phyloP scores from a whole-genome alignment of 257 asterid species.

The Jasminum sambac region DNA sequence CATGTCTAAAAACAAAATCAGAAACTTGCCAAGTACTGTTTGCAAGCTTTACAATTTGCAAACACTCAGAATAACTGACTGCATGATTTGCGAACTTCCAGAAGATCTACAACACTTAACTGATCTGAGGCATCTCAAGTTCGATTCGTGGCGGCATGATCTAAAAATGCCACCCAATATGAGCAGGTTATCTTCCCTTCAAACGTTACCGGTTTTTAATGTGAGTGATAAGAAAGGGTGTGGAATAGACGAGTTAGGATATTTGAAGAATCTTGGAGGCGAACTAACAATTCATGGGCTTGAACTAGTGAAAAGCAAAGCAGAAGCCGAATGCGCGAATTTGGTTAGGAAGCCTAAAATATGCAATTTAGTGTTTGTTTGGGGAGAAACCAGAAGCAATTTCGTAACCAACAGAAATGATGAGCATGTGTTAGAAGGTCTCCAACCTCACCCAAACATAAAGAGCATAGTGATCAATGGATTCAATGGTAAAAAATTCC shows the following conservation, averaged over 20 bases:
- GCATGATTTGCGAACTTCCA: background rate
- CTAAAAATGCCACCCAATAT: constrained; percentile 14
- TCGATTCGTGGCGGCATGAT: background rate
- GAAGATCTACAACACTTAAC: constrained; percentile 7
- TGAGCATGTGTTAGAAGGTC: constrained; percentile 30
- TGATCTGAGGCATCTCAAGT: constrained; percentile 25
- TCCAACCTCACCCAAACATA: constrained; percentile 32
- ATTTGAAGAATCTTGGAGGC: constrained; percentile 27
- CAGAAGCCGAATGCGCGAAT: constrained; percentile 20
- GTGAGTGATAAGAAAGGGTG: constrained; percentile 25
- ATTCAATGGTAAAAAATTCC: constrained; percentile 25
- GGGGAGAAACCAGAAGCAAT: no score
- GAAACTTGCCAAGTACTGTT: no score
- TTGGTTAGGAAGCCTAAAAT: constrained; percentile 12
- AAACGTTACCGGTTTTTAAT: background rate
- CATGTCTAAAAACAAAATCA: no score
- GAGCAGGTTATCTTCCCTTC: constrained; percentile 23
- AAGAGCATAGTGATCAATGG: background rate
- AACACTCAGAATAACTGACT: background rate
- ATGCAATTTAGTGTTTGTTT: no score
- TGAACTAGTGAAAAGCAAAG: constrained; percentile 17
- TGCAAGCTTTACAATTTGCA: constrained; percentile 32
- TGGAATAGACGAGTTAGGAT: constrained; percentile 30
- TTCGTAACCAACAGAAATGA: background rate
- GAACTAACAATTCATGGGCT: background rate